Evolutionary conservation across 495 filamentous ascomycete species (phyloP).

Genomic region (Chlorociboria aeruginascens): DNA sequence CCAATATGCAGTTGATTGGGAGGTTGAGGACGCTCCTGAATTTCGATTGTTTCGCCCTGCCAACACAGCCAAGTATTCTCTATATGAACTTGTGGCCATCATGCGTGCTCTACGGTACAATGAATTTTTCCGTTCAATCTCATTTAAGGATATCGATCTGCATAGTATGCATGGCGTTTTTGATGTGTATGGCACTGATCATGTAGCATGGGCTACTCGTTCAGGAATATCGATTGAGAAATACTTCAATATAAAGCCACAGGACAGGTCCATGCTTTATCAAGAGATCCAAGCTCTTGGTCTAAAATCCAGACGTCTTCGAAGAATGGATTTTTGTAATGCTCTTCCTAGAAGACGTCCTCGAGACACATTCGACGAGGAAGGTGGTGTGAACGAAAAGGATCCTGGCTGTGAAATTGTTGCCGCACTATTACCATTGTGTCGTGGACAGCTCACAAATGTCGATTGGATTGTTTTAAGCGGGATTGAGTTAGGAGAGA

Average conservation of each 20-base stretch:
- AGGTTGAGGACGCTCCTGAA: slow-evolving; percentile 67
- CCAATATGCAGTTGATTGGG: slow-evolving; percentile 64
- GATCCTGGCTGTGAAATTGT: slow-evolving; percentile 69
- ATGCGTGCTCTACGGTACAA: slow-evolving; percentile 86
- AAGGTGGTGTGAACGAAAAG: slow-evolving; percentile 32
- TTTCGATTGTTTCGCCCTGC: slow-evolving; percentile 69
- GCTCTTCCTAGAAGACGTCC: slow-evolving; percentile 39
- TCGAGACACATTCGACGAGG: slow-evolving; percentile 22
- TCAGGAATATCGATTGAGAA: slow-evolving; percentile 33
- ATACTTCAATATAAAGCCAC: slow-evolving; percentile 39
- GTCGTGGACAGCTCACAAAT: slow-evolving; percentile 58
- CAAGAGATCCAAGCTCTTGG: slow-evolving; percentile 66
- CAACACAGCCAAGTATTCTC: slow-evolving; percentile 48
- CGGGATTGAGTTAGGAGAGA: slow-evolving; percentile 73
- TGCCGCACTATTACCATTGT: slow-evolving; percentile 68
- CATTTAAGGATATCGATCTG: slow-evolving; percentile 65
- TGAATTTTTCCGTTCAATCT: slow-evolving; percentile 76
- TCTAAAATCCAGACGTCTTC: slow-evolving; percentile 49
- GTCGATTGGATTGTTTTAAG: slow-evolving; percentile 73
- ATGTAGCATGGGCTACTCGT: slow-evolving; percentile 46
- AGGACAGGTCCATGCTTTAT: slow-evolving; percentile 49
- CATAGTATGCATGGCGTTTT: slow-evolving; percentile 49
- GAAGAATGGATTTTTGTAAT: slow-evolving; percentile 52
- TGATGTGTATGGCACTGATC: slow-evolving; percentile 51
- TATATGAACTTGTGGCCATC: slow-evolving; percentile 70